Evolutionary conservation across 1,139 yeast species (phyloP).

Genomic region (Lodderomyces metapsilosis): DNA sequence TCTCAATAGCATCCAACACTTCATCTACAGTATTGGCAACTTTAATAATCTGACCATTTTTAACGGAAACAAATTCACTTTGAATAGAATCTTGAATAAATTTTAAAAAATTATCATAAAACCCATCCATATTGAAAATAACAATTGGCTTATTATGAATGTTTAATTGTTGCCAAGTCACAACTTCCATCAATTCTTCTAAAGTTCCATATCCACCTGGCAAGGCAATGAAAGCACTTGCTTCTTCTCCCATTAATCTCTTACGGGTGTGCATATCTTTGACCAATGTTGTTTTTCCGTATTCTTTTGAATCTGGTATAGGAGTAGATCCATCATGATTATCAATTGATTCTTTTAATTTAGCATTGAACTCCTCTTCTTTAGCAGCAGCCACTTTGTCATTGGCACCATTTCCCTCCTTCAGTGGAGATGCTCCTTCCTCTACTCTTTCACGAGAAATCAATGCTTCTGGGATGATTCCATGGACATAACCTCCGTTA

Average conservation of each 20-base stretch:
- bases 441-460: constrained; percentile 68
- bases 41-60: constrained; percentile 66
- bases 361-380: constrained; percentile 45
- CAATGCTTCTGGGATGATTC: constrained; percentile 81
- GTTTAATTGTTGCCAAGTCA: constrained; percentile 85
- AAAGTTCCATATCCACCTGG: constrained; percentile 94
- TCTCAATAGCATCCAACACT: constrained; percentile 59
- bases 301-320: constrained; percentile 56
- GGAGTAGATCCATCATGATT: constrained; percentile 64
- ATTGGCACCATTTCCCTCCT: too few relatives aligned
- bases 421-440: too few relatives aligned
- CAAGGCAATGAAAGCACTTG: constrained; percentile 84
- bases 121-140: constrained; percentile 74
- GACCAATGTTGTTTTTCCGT: constrained; percentile 80
- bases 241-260: constrained; percentile 80
- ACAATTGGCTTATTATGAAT: constrained; percentile 82
- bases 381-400: background rate
- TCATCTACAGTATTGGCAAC: constrained; percentile 70
- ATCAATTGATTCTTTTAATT: constrained; percentile 44
- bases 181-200: constrained; percentile 87
- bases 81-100: constrained; percentile 58
- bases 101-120: constrained; percentile 65
- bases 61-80: constrained; percentile 65
- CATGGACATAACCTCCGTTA: constrained; percentile 76
- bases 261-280: constrained; percentile 90